These are phyloP conservation scores for Poteriospumella lacustris DNA, from an alignment of 108 stramenopile genomes.

Conservation along the genomic window DNA sequence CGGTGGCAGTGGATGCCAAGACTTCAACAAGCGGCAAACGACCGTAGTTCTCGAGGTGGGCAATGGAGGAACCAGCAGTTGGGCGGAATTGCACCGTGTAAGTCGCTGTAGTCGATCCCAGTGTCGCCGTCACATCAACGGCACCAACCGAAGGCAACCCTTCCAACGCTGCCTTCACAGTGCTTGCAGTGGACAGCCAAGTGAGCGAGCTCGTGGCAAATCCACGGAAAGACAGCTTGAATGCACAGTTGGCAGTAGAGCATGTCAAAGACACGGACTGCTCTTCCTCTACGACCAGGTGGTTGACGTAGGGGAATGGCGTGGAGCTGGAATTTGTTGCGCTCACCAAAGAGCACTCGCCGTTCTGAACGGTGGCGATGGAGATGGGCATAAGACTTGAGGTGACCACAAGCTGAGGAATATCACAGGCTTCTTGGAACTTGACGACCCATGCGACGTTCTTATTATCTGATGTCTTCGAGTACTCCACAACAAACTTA, in stretches of 20 bases:
- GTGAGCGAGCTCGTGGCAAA: constrained; percentile 22
- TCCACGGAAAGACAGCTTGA: constrained; percentile 47
- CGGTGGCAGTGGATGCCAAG: background rate
- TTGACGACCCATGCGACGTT: constrained; percentile 22
- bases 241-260: constrained; percentile 33
- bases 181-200: constrained; percentile 26
- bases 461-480: background rate
- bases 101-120: constrained; percentile 28
- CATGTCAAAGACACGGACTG: background rate
- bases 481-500: background rate
- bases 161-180: constrained; percentile 33
- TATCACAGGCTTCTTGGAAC: constrained; percentile 12
- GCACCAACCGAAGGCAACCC: constrained; percentile 38
- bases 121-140: constrained; percentile 34
- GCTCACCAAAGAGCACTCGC: constrained; percentile 10
- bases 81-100: constrained; percentile 34
- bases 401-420: background rate
- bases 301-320: constrained; percentile 17
- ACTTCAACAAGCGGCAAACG: constrained; percentile 40
- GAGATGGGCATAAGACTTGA: constrained; percentile 1
- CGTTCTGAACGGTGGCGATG: background rate
- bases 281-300: background rate
- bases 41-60: constrained; percentile 48
- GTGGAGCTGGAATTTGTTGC: background rate
- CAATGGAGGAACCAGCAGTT: constrained; percentile 14